Evolutionary conservation across 2,329 filamentous ascomycete species (phyloP).

Genomic region (Colletotrichum gloeosporioides): DNA sequence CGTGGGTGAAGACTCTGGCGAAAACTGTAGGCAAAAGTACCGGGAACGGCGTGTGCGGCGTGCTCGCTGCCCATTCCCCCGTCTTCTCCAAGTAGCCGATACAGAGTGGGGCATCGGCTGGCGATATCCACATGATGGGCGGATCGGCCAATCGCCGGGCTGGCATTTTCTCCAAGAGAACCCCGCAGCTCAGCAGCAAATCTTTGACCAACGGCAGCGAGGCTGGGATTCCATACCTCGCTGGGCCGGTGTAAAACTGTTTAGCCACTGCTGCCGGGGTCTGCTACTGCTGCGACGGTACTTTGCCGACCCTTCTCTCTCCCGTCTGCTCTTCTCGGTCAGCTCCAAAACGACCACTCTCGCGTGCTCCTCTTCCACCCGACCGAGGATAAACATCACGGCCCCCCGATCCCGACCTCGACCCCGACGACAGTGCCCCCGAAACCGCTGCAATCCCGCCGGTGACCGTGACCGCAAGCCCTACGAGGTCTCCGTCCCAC

Average conservation of each 20-base stretch:
- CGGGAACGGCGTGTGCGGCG: neutral
- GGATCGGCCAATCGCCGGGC: neutral
- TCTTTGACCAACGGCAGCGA: conserved; percentile 20
- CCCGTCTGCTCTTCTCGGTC: neutral
- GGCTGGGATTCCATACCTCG: conserved; percentile 11
- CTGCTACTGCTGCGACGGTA: neutral
- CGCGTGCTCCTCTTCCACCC: conserved; percentile 20
- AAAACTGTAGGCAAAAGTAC: neutral
- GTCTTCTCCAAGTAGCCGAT: neutral
- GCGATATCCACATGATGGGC: neutral
- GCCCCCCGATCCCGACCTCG: neutral
- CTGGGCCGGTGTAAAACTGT: neutral
- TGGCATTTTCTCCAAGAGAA: conserved; percentile 21
- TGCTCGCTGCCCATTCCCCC: neutral
- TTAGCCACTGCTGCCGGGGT: neutral
- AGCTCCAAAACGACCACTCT: conserved; percentile 12
- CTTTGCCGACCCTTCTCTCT: neutral
- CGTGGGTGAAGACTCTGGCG: neutral
- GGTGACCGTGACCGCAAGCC: neutral
- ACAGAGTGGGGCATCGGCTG: neutral
- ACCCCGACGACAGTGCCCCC: neutral
- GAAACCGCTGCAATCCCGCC: neutral
- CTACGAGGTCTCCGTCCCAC: neutral
- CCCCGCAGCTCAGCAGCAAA: conserved; percentile 21
- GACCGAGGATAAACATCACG: conserved; percentile 23